Evolutionary conservation across 805 yeast species (phyloP), one percentile per base, ranked within the genome.

Genomic region (Torulaspora quercuum): DNA sequence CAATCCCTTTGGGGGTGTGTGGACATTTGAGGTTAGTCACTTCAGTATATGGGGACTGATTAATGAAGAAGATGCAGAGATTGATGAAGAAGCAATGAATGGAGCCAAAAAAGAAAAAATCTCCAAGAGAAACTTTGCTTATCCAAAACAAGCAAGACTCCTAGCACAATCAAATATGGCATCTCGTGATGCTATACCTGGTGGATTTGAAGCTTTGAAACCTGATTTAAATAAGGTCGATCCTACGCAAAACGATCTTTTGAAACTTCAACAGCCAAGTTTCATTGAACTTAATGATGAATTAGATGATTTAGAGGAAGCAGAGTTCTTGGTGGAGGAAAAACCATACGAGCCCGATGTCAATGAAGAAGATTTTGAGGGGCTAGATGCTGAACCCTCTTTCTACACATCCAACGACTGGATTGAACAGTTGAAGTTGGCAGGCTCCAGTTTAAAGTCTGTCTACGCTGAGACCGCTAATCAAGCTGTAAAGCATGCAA

Each of bases 21-120:
- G 89, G 87, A 78, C 81, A 1, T 88, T 86, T 61, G 75, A 70
- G 49, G 96, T 89, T 6, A 78, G 82, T 48, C 98, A 92, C 65
- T 92, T 92, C 53, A 87, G 95, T 65, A 76, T 84, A 5, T 92
- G 97, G 96, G 97, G 97, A 5, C 63, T 92, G 24, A 71, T 81
- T 11, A 83, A 79, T 46, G 86, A 80, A 16, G 78, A 72, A 14
- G 77, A 71, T 25, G 79, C 67, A 9, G 74, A 72, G 24, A 69
- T 75, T 26, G 87, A 78, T 45, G 69, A 66, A 7, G 72, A 70
- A 16, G 61, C 69, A 14, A 56, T 45, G 40, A 39, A 59, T 45
- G 29, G 52, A 22, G 48, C 23, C 39, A 48, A 39, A 48, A 50
- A 35, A 50, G 44, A 41, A 39, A 28, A 23, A 3, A 20, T 19